Base-by-base conservation (phyloP, 2,329 filamentous ascomycete genomes). In the Metarhizium rileyi region DNA sequence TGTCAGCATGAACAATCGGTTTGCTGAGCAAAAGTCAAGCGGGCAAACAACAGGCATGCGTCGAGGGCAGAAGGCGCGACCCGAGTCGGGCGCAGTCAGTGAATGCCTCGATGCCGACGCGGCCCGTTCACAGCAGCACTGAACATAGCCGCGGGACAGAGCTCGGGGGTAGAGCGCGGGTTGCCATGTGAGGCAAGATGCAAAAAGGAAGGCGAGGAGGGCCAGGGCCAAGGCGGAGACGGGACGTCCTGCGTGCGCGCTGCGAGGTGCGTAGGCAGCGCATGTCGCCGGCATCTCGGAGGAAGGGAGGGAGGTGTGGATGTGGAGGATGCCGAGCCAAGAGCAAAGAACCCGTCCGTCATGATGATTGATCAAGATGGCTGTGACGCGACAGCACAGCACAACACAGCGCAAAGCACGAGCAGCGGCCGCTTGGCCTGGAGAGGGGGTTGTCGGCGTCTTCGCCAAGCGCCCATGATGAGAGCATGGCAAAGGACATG, bases 1-100 rank as follows among this genome's bases (percentile, higher is more conserved):
- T 63, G 61, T 48, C 50, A 51, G 50, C 26, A 48, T 42, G 16
- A 23, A 44, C 6, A 23, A 20, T 20, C 42, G 20, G 18, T 46
- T 20, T 23, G 22, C 20, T 7, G 12, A 25, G 12, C 20, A 20
- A 22, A n/a, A 9, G 18, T 22, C 38, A 5, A 9, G 38, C 10
- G 16, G 20, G 26, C 41, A 44, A 10, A 28, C n/a, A 6, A 16
- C 9, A 26, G 26, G 26, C 26, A 45, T 8, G 9, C n/a, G 16
- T 18, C n/a, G 6, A 20, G 35, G 9, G 35, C 35, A 38, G n/a
- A 38, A 20, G 35, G 18, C 35, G 28, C 44, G 35, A 33, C 30
- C 30, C 27, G 27, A 33, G 30, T 5, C 30, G 30, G 44, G 33
- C 9, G 25, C 22, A 16, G 22, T 12, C 25, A 20, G 12, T 26